A percentile compares a stretch with the other conserved stretches of the same genome.
These are phyloP conservation scores for Exsudoporus floridanus DNA, from an alignment of 1,284 basidiomycete species.

Conservation along the genomic window DNA sequence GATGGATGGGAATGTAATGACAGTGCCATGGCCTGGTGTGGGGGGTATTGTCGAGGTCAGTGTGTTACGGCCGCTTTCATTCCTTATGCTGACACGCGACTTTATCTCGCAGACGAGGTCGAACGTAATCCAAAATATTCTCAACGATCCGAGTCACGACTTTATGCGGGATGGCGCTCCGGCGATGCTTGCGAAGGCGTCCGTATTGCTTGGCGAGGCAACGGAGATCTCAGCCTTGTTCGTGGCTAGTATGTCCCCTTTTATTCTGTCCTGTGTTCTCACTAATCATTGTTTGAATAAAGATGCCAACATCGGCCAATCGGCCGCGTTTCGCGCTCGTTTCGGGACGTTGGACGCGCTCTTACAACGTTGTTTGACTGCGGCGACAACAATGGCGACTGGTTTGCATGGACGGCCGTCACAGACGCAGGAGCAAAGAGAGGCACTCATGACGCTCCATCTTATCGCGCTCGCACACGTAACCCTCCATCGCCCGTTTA, in stretches of 20 bases:
- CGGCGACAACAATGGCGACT: slow-evolving; percentile 7
- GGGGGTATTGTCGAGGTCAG: slow-evolving; percentile 5
- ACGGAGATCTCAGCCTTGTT: slow-evolving; percentile 28
- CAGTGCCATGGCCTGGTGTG: slow-evolving; percentile 45
- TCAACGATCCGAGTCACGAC: slow-evolving; percentile 21
- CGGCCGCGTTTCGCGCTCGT: slow-evolving; percentile 21
- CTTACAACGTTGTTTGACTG: slow-evolving; percentile 34
- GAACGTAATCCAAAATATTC: slow-evolving; percentile 31
- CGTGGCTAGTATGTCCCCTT: slow-evolving; percentile 23
- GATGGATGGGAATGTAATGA: slow-evolving; percentile 33
- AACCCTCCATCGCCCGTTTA: slow-evolving; percentile 38
- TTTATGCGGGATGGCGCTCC: slow-evolving; percentile 18
- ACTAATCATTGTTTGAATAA: slow-evolving; percentile 14
- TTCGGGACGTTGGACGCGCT: slow-evolving; percentile 38
- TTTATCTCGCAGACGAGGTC: slow-evolving; percentile 1
- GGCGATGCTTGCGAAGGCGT: slow-evolving; percentile 34
- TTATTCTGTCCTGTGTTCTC: neutral
- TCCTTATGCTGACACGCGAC: neutral
- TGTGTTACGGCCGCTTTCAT: neutral
- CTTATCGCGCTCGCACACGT: slow-evolving; percentile 37
- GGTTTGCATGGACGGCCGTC: slow-evolving; percentile 12
- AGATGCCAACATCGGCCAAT: slow-evolving; percentile 24
- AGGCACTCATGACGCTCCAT: slow-evolving; percentile 21
- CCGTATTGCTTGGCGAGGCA: slow-evolving; percentile 36
- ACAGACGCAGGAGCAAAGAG: slow-evolving; percentile 19